phyloP scores from a whole-genome alignment of 192 early-diverging fungal genomes.

The Haplosporangium gracile region DNA sequence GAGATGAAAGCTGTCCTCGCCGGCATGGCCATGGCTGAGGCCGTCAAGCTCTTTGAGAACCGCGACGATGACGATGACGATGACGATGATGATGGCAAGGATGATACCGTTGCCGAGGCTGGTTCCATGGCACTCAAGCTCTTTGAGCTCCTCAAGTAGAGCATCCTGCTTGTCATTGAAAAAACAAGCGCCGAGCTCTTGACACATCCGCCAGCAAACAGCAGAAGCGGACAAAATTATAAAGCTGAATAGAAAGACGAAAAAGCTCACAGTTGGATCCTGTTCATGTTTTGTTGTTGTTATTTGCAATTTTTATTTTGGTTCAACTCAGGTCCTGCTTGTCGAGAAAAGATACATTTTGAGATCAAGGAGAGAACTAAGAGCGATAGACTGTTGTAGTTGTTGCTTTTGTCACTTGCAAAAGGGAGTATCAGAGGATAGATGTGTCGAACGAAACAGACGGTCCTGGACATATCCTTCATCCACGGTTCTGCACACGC shows the following conservation, averaged over 20 bases:
- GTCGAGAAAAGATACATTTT: not conserved
- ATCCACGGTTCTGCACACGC: constrained; percentile 42
- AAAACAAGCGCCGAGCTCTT: not conserved
- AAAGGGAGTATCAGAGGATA: not conserved
- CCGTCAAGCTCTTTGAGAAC: constrained; percentile 47
- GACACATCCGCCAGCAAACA: not conserved
- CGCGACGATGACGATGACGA: constrained; percentile 47
- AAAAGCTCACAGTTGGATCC: not conserved
- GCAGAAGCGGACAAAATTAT: not conserved
- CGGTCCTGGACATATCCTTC: not conserved
- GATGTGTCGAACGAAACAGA: not conserved
- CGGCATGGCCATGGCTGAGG: constrained; percentile 60
- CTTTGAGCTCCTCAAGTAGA: constrained; percentile 49
- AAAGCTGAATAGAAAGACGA: too few species aligned
- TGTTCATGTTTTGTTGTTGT: not conserved
- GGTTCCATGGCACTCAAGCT: constrained; percentile 53
- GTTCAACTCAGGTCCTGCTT: not conserved
- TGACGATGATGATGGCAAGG: constrained; percentile 45
- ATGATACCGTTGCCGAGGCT: constrained; percentile 53
- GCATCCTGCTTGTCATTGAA: not conserved
- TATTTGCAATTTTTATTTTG: not conserved
- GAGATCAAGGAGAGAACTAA: not conserved
- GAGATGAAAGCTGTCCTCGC: constrained; percentile 55
- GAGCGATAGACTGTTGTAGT: not conserved
- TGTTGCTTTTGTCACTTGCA: not conserved